Base-by-base conservation (phyloP, 2,329 filamentous ascomycete genomes). In the Falciphora oryzae region DNA sequence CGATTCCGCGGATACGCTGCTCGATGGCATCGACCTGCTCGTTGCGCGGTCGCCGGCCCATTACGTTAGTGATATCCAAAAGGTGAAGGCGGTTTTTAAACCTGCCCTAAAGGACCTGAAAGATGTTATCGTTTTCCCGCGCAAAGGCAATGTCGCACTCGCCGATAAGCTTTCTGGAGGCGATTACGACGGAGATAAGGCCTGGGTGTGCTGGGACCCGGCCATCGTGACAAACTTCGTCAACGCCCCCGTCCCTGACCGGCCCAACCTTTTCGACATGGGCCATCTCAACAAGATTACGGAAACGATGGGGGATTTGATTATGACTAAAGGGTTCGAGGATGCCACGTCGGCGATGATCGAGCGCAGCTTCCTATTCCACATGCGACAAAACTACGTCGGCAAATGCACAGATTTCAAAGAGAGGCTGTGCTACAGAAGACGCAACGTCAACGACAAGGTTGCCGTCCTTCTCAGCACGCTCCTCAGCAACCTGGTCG, bases 121-220 rank as follows among this genome's bases (percentile, higher is more conserved):
- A 66, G 89, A 97, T 69, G 87, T 97, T 1, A 81, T 95, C 18
- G 83, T 97, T 0, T 97, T 98, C 69, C 81, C 91, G 0, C 80
- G 79, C 0, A 84, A 82, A 65, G 90, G 90, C 0, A 72, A 81
- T 32, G 77, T 76, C 0, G 85, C 90, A 0, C 79, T 92, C 0
- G 91, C 90, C 0, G 83, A 86, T 11, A 87, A 88, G 69, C 78
- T 94, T 0, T 91, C 90, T 1, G 91, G 91, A 0, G 91, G 91
- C 0, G 91, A 94, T 70, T 94, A 93, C 67, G 91, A 94, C 68
- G 91, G 91, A 0, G 91, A 95, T 67, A 82, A 78, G 22, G 85
- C 89, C 4, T 93, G 90, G 89, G 76, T 92, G 0, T 92, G 89
- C 70, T 94, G 89, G 89, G 89, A 93, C 35, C 77, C 79, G 0